Base-by-base conservation (phyloP, 169 alveolate species). In the Eimeria acervulina region DNA sequence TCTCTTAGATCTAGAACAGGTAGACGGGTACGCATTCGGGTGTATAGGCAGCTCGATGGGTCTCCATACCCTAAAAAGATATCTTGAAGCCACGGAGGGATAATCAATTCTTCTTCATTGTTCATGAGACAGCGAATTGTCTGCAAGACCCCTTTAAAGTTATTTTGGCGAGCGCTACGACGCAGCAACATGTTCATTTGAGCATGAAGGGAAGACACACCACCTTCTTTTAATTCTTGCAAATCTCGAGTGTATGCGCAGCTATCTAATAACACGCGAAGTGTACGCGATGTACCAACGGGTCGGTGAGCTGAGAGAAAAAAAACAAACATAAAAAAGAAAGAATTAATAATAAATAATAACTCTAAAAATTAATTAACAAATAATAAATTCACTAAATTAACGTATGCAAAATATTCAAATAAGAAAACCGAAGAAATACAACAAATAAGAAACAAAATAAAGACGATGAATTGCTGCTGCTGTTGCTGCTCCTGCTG, bases 141-240 rank as follows among this genome's bases (percentile, higher is more conserved):
- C 63, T 95, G 96, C 93, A 98, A 95, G 26, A 98, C 98, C 28
- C 98, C 97, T 94, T 97, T 98, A 96, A 98, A 98, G 96, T 98
- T 98, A 93, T 98, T 98, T 96, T 98, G 99, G 96, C 97, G 97
- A 1, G 99, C 97, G 68, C 98, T 97, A 55, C 99, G 96, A 81
- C 99, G 97, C 78, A 98, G 95, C 63, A 98, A 66, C 96, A 98
- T 85, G 96, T 98, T 98, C 95, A 98, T 98, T 76, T 96, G 96
- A 1, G 93, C 92, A 42, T 76, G 74, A 26, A 95, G 55, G 26
- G 68, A 51, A 6, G 52, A 90, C 63, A 95, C 63, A 17, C 94
- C 94, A 4, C 21, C 92, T 23, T 70, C 80, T 52, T 85, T 47
- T 78, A 83, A 13, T 26, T 51, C 59, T 61, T 55, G 52, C 87